Evolutionary conservation across 148 eudicot species (phyloP).

Genomic region (Rhododendron williamsianum): DNA sequence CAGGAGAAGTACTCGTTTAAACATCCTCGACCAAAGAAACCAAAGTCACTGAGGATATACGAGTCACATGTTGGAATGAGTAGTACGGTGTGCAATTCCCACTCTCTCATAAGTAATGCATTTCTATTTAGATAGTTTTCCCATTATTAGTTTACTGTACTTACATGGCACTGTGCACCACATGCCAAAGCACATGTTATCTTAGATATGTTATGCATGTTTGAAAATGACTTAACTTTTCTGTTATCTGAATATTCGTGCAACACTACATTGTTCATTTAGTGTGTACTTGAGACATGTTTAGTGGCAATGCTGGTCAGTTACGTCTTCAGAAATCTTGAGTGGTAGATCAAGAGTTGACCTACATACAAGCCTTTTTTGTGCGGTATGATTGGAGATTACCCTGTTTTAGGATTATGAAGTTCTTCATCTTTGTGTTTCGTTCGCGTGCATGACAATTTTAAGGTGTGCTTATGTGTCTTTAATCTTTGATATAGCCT

Average conservation of each 20-base stretch:
- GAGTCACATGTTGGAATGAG: conserved; percentile 98
- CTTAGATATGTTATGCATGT: not conserved
- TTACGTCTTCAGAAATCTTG: not conserved
- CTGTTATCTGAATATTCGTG: not conserved
- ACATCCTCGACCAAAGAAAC: conserved; percentile 87
- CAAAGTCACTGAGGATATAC: conserved; percentile 85
- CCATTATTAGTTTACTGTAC: not conserved
- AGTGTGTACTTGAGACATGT: not conserved
- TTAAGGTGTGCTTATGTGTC: not conserved
- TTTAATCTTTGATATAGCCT: not conserved
- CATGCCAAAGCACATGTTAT: not conserved
- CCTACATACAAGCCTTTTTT: not conserved
- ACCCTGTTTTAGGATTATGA: not conserved
- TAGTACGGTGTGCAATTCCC: conserved; percentile 64
- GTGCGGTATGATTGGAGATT: not conserved
- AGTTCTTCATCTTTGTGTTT: not conserved
- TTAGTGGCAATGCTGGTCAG: not conserved
- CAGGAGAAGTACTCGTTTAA: conserved; percentile 82
- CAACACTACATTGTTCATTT: not conserved
- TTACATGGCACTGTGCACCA: not conserved
- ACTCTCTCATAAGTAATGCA: conserved; percentile 20
- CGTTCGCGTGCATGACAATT: not conserved
- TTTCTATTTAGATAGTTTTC: not conserved
- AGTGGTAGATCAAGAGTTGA: not conserved
- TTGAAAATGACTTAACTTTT: not conserved